These are phyloP conservation scores for Selaginella moellendorffii DNA, from an alignment of 75 land plant genomes.

Conservation along the genomic window DNA sequence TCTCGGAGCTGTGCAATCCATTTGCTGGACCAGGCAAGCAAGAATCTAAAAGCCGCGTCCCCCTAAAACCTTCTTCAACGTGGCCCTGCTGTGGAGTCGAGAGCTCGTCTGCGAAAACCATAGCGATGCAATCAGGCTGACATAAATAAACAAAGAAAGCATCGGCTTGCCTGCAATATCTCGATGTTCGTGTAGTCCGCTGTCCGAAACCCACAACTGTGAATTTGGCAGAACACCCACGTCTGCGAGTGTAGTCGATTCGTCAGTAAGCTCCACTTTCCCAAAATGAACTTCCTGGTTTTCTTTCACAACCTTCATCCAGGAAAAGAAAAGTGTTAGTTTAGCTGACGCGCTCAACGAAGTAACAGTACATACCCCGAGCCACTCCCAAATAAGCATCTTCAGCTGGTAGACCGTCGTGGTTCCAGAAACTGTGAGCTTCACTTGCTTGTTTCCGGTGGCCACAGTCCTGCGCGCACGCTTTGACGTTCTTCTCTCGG, in stretches of 20 bases:
- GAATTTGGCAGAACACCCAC: slow-evolving; percentile 77
- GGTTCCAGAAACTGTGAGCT: slow-evolving; percentile 71
- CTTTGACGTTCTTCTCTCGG: slow-evolving; percentile 73
- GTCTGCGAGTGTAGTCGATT: slow-evolving; percentile 66
- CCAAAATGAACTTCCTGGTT: slow-evolving; percentile 81
- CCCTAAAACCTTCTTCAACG: slow-evolving; percentile 71
- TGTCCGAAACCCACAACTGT: slow-evolving; percentile 78
- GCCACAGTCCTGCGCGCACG: slow-evolving; percentile 50
- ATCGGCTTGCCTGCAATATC: slow-evolving; percentile 97
- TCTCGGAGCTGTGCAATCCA: no score
- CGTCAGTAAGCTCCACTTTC: slow-evolving; percentile 39
- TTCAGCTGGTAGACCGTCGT: slow-evolving; percentile 89
- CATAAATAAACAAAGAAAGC: no score
- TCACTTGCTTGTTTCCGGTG: slow-evolving; percentile 35
- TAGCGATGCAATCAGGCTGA: no score
- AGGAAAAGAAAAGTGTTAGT: not conserved
- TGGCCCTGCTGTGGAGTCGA: slow-evolving; percentile 34
- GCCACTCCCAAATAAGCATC: slow-evolving; percentile 89
- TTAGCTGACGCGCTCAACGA: not conserved
- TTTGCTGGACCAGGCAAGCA: not conserved
- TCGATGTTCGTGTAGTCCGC: slow-evolving; percentile 77
- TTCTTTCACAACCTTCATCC: slow-evolving; percentile 66
- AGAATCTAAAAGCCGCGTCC: slow-evolving; percentile 28
- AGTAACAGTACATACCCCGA: slow-evolving; percentile 42
- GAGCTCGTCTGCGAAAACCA: slow-evolving; percentile 52